Percentiles rank a stretch among this genome's conserved stretches.
phyloP scores from a whole-genome alignment of 176 grass and related monocot species.

The Oropetium thomaeum region DNA sequence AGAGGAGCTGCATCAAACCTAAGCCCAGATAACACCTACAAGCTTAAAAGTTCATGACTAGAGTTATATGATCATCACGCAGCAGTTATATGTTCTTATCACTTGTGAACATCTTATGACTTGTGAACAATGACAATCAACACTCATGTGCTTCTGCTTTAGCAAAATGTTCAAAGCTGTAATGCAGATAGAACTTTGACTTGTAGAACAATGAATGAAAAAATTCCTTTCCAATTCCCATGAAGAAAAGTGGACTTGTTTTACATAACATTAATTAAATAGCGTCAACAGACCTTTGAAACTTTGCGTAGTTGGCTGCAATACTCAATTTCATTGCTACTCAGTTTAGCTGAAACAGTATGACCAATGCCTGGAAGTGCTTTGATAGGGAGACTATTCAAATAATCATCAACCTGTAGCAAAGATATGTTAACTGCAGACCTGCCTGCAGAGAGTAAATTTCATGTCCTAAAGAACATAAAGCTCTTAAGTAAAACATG shows the following conservation, averaged over 20 bases:
- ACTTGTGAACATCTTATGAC: conserved; percentile 2
- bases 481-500: neutral
- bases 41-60: neutral
- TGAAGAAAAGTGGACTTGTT: neutral
- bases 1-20: too few relatives aligned
- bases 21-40: conserved; percentile 26
- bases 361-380: conserved; percentile 84
- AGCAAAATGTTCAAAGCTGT: neutral
- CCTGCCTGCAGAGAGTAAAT: conserved; percentile 17
- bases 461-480: neutral
- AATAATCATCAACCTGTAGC: conserved; percentile 68
- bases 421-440: conserved; percentile 1
- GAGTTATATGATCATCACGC: conserved; percentile 7
- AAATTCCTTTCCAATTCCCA: conserved; percentile 4
- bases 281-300: conserved; percentile 50
- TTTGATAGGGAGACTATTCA: conserved; percentile 73
- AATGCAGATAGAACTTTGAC: neutral
- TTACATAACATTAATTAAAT: conserved; percentile 25
- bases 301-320: conserved; percentile 68
- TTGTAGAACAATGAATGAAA: conserved; percentile 1
- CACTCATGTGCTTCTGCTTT: neutral
- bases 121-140: neutral
- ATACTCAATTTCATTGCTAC: conserved; percentile 53
- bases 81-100: conserved; percentile 8
- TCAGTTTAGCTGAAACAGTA: conserved; percentile 68